Percentiles rank a stretch among this genome's conserved stretches.
These are phyloP conservation scores for Chenopodium quinoa DNA, from an alignment of 148 eudicot species.

Conservation along the genomic window DNA sequence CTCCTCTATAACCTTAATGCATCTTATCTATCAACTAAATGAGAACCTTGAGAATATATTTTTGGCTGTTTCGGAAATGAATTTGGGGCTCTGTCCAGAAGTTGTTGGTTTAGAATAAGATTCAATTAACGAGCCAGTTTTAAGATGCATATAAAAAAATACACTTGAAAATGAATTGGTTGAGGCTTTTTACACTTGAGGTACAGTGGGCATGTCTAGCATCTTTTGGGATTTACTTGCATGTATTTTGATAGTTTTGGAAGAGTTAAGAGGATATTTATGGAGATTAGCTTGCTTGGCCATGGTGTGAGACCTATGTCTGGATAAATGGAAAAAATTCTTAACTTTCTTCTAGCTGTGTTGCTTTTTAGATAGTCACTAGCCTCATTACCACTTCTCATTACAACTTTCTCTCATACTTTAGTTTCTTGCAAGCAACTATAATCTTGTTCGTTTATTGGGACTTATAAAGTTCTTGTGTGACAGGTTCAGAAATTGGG, in stretches of 20 bases:
- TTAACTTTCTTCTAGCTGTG: neutral
- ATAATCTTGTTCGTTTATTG: neutral
- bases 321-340: neutral
- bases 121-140: neutral
- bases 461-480: conserved; percentile 8
- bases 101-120: neutral
- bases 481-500: conserved; percentile 74
- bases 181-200: neutral
- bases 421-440: neutral
- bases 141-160: neutral
- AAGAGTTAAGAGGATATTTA: neutral
- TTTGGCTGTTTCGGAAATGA: neutral
- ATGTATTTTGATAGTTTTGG: neutral
- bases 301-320: neutral
- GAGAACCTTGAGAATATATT: neutral
- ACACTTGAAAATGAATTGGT: neutral
- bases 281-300: neutral
- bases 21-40: neutral
- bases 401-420: neutral
- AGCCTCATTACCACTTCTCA: too few relatives aligned
- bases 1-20: neutral
- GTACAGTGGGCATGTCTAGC: neutral
- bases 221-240: neutral
- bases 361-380: neutral
- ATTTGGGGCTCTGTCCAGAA: neutral